Conservation (phyloP, 495 filamentous ascomycete genomes). For the Penicillium angulare region DNA sequence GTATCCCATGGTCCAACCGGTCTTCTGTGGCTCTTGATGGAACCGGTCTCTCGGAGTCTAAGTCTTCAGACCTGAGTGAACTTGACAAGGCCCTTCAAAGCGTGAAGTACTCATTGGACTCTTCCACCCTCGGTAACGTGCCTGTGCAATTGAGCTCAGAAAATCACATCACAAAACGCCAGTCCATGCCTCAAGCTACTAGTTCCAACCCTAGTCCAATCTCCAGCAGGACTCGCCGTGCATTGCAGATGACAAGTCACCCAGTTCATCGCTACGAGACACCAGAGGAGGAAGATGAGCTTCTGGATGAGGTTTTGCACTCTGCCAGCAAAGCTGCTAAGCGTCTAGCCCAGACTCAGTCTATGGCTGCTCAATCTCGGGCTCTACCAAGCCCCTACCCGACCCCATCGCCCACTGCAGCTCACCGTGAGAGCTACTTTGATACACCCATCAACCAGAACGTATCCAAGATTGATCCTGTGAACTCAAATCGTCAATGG, state of each 20-base stretch:
- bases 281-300: slow-evolving; percentile 94
- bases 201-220: slow-evolving; percentile 58
- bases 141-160: slow-evolving; percentile 50
- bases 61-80: slow-evolving; percentile 53
- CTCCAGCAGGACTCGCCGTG: slow-evolving; percentile 80
- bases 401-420: slow-evolving; percentile 86
- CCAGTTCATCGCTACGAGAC: slow-evolving; percentile 83
- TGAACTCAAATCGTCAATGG: slow-evolving; percentile 67
- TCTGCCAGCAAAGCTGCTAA: slow-evolving; percentile 57
- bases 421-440: slow-evolving; percentile 71
- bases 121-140: slow-evolving; percentile 45
- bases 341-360: slow-evolving; percentile 51
- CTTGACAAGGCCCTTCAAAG: slow-evolving; percentile 80
- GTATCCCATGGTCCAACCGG: slow-evolving; percentile 82
- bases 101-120: slow-evolving; percentile 62
- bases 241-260: slow-evolving; percentile 71
- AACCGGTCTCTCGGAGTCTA: slow-evolving; percentile 45
- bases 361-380: slow-evolving; percentile 35
- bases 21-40: slow-evolving; percentile 81
- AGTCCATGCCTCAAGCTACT: slow-evolving; percentile 70
- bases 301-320: slow-evolving; percentile 77
- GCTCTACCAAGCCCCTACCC: slow-evolving; percentile 77
- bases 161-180: slow-evolving; percentile 56
- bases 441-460: slow-evolving; percentile 59
- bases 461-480: slow-evolving; percentile 58